phyloP scores from a whole-genome alignment of 2,329 filamentous ascomycete genomes.

The Xylariomycetidae sp. region DNA sequence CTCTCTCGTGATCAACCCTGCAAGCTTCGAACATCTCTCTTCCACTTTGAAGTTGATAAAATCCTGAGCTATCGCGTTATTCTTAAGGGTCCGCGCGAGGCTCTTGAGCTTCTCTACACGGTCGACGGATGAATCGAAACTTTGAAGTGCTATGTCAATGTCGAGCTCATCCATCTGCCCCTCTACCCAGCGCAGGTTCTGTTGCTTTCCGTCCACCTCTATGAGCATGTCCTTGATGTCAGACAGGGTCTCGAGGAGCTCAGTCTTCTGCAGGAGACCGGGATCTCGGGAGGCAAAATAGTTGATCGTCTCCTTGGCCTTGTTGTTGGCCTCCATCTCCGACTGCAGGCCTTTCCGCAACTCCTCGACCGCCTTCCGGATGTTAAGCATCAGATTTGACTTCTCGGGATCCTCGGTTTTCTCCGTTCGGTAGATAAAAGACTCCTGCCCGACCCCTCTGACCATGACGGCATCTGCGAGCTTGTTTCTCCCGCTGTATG shows the following conservation, averaged over 20 bases:
- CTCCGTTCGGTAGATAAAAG: constrained; percentile 90
- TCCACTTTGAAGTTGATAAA: constrained; percentile 90
- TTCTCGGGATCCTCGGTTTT: constrained; percentile 77
- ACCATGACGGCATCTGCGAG: constrained; percentile 87
- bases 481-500: constrained; percentile 53
- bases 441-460: constrained; percentile 77
- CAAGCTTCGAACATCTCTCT: constrained; percentile 74
- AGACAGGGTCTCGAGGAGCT: constrained; percentile 73
- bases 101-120: constrained; percentile 81
- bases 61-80: constrained; percentile 82
- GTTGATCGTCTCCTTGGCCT: constrained; percentile 77
- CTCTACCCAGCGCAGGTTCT: constrained; percentile 94
- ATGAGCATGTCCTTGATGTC: constrained; percentile 84
- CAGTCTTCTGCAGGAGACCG: constrained; percentile 71
- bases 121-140: constrained; percentile 78
- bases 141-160: constrained; percentile 89
- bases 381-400: constrained; percentile 74
- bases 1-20: constrained; percentile 70
- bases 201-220: constrained; percentile 93
- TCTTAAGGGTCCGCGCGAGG: constrained; percentile 74
- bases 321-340: constrained; percentile 83
- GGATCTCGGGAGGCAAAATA: constrained; percentile 79
- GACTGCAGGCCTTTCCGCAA: constrained; percentile 79
- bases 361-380: constrained; percentile 89
- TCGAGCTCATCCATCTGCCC: constrained; percentile 93